Base-by-base conservation (phyloP, 1,284 basidiomycete genomes). In the Pterula multifida region DNA sequence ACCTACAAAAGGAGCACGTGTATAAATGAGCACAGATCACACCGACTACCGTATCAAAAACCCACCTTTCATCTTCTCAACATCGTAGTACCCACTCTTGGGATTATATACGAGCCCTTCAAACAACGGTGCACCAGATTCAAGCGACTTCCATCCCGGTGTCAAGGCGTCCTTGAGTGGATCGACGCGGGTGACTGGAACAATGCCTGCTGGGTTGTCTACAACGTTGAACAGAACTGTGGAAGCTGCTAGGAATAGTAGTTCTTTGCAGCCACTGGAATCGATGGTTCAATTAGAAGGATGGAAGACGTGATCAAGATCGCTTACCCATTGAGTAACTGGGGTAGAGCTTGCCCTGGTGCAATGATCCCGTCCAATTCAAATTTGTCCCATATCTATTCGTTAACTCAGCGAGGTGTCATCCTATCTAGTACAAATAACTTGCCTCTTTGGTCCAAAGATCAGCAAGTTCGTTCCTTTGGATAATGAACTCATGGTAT, bases 111-210 rank as follows among this genome's bases (percentile, higher is more conserved):
- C 63, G 22, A 67, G 65, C 9, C 61, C 62, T 56, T 87, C 81
- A 48, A 85, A 55, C n/a, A 84, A 53, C 3, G 65, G 59, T 13
- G 78, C 81, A 19, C 78, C 72, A 50, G 67, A 70, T 13, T 65
- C 61, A 15, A 63, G 58, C 49, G 69, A 69, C 45, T 61, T 71
- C 79, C 79, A 90, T 54, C 78, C 78, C 4, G 72, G 64, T 0
- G 79, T 73, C 26, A 85, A 59, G 3, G 63, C 62, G 61, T 96
- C 92, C 39, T 69, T 69, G 2, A 55, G 54, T 0, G 79, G 63
- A 57, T 90, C 77, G 28, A 96, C 89, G 15, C 76, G 76, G 1
- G 87, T 90, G 17, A 94, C 83, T 3, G 92, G 92, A 0, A 96
- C 56, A 44, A 76, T 70, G 6, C 90, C 90, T 13, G 79, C 85